Evolutionary conservation across 257 asterid genomes (phyloP), one percentile per base, ranked within the genome.

Genomic region (Plantago elongata): DNA sequence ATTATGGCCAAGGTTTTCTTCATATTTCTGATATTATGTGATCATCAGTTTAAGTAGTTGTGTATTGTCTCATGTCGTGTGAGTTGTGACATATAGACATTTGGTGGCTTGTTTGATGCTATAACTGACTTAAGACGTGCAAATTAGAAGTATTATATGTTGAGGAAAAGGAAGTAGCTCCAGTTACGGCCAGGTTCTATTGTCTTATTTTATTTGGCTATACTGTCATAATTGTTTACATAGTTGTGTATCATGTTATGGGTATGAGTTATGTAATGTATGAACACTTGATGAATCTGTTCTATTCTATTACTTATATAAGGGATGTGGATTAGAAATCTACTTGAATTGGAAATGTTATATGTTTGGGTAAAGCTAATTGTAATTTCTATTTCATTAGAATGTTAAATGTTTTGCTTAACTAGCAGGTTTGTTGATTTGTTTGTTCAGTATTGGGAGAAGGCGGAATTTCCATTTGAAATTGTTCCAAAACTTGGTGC

Each of bases 121-220:
- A 7, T 34, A 4, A 34, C 40, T 34, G 40, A 34, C 3, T 34
- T 34, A 34, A 34, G 40, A 34, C 1, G 40, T 34, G 40, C 40
- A 7, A 34, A 34, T 34, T 34, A 3, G 40, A 34, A 34, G 40
- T 34, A 6, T 34, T 34, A 34, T 34, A 97, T 61, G 87, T 89
- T 76, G 78, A 89, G 97, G 97, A 93, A 67, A 93, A 81, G 61
- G 94, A 87, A 70, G 92, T 93, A 52, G 99, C 99, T 68, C 99
- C 97, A 0, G 77, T 89, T 74, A 82, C 87, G 95, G 60, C 97
- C 8, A 79, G 83, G 96, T 49, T 49, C 5, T 13, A 3, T 49
- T 7, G 1, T n/a, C 9, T 14, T 49, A 14, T 5, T n/a, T 14
- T 49, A 14, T 5, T n/a, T 3, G 8, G 9, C 1, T 49, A 13